Conservation (phyloP, 306 rosid species). For the Prunus davidiana region DNA sequence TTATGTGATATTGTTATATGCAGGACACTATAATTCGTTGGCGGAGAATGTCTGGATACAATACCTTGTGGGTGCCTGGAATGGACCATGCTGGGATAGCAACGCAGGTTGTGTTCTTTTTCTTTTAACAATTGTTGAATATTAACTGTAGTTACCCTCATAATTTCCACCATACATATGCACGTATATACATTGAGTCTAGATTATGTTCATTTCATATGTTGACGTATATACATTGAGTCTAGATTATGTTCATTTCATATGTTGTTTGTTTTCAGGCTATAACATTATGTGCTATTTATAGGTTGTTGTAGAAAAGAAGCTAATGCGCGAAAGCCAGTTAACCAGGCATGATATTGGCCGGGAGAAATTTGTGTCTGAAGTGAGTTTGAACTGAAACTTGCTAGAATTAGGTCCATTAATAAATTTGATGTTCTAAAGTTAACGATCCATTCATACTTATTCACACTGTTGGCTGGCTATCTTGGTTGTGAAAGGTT, state of each 20-base stretch:
- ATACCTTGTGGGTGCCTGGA: conserved; percentile 96
- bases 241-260: background rate
- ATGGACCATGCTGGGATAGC: conserved; percentile 99
- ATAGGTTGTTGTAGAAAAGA: conserved; percentile 98
- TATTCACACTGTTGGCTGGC: conserved; percentile 15
- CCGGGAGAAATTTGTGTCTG: conserved; percentile 66
- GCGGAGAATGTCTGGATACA: conserved; percentile 92
- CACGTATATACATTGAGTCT: too few relatives aligned
- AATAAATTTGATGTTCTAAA: background rate
- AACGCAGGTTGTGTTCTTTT: conserved; percentile 66
- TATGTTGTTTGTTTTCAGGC: background rate
- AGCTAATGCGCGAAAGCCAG: conserved; percentile 74
- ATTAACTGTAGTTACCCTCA: background rate
- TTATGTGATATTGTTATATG: conserved; percentile 24
- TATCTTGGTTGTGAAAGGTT: conserved; percentile 52
- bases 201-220: background rate
- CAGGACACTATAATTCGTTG: conserved; percentile 97
- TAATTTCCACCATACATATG: background rate
- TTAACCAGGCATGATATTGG: conserved; percentile 86
- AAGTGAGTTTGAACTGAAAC: conserved; percentile 50
- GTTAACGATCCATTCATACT: conserved; percentile 3
- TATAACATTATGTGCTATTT: background rate
- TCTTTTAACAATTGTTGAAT: background rate
- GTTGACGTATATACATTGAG: too few relatives aligned
- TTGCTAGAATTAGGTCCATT: background rate